Percentiles rank a stretch among this genome's conserved stretches.
Evolutionary conservation across 345 rosid species (phyloP).

Genomic region (Carallia pectinifolia): DNA sequence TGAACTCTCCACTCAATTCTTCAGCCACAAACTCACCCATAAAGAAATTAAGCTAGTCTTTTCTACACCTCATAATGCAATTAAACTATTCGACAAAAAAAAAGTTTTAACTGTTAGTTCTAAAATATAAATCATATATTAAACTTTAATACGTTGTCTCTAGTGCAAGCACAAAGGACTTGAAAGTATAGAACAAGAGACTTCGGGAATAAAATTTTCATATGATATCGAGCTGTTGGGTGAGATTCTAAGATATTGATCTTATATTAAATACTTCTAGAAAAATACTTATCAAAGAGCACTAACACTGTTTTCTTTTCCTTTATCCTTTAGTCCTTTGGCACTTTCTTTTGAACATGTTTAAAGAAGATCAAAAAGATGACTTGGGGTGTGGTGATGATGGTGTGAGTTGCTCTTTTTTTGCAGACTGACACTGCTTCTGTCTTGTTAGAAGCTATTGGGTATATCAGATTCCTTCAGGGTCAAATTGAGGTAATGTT

Average conservation of each 20-base stretch:
- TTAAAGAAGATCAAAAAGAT: conserved; percentile 21
- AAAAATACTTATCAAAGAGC: too few relatives aligned
- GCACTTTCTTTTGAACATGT: conserved; percentile 21
- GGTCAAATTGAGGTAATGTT: conserved; percentile 90
- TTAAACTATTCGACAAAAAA: too few relatives aligned
- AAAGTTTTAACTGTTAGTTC: too few relatives aligned
- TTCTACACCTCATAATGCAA: not conserved
- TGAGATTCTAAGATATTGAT: too few relatives aligned
- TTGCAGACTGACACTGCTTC: conserved; percentile 99
- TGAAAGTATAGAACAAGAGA: too few relatives aligned
- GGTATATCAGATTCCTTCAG: conserved; percentile 99
- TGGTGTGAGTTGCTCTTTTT: conserved; percentile 24
- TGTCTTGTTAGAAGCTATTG: conserved; percentile 96
- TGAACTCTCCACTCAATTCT: not conserved
- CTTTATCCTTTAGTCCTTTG: conserved; percentile 11
- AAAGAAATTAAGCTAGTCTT: too few relatives aligned
- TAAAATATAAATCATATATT: too few relatives aligned
- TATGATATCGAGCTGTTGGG: too few relatives aligned
- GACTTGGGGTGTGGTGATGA: conserved; percentile 41
- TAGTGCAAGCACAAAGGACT: too few relatives aligned
- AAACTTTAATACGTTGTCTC: too few relatives aligned
- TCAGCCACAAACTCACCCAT: not conserved
- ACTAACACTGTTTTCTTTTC: not conserved
- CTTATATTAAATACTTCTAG: too few relatives aligned
- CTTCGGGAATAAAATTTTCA: too few relatives aligned